phyloP scores from a whole-genome alignment of 352 stramenopile species.

The Pythium vanterpoolii region DNA sequence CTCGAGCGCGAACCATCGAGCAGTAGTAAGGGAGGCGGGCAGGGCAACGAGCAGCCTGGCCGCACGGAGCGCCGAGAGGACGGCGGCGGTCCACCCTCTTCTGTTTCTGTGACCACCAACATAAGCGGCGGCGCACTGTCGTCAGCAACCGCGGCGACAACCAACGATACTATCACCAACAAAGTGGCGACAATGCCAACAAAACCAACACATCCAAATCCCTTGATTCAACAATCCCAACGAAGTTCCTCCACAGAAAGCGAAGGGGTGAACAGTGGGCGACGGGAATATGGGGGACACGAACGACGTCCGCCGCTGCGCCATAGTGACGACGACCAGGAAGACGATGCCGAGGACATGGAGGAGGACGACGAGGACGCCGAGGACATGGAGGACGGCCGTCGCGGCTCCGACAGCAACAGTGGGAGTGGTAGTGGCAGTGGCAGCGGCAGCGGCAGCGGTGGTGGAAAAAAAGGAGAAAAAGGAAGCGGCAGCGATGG shows the following conservation, averaged over 20 bases:
- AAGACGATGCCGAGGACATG: slow-evolving; percentile 7
- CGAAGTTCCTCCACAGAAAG: slow-evolving; percentile 19
- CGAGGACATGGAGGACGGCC: not conserved
- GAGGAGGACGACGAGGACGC: slow-evolving; percentile 11
- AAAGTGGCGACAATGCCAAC: slow-evolving; percentile 1
- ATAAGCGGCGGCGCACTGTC: slow-evolving; percentile 4
- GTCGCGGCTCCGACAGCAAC: too few species aligned
- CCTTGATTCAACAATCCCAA: not conserved
- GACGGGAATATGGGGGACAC: slow-evolving; percentile 4
- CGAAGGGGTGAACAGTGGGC: slow-evolving; percentile 7
- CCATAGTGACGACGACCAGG: slow-evolving; percentile 7
- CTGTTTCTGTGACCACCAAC: slow-evolving; percentile 13
- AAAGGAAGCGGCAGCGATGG: not conserved
- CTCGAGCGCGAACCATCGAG: not conserved
- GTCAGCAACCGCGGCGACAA: slow-evolving; percentile 20
- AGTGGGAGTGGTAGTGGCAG: not conserved
- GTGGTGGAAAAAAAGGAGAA: not conserved
- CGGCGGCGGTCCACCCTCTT: slow-evolving; percentile 1
- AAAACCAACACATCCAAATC: not conserved
- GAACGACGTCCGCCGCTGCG: not conserved
- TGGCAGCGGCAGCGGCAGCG: not conserved
- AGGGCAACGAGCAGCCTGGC: not conserved
- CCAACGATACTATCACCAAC: not conserved
- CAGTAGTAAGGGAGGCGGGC: not conserved
- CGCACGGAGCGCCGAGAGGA: not conserved